Conservation (phyloP, 2,329 filamentous ascomycete genomes). For the Diaporthe sp. region DNA sequence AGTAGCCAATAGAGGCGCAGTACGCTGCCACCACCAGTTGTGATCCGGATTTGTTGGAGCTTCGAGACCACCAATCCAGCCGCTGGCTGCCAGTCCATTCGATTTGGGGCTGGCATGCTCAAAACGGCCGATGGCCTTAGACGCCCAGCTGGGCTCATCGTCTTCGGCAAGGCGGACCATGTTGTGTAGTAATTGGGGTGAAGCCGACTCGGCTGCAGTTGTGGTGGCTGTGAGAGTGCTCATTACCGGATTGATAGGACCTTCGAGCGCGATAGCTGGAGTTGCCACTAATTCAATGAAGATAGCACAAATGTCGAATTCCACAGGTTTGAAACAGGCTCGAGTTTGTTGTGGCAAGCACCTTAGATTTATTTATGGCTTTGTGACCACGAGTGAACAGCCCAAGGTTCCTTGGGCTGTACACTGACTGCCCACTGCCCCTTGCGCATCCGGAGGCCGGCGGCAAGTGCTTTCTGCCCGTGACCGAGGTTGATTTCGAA, state of each 20-base stretch:
- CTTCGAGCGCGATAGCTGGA: not conserved
- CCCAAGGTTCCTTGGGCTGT: too few species aligned
- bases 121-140: not conserved
- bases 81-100: not conserved
- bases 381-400: not conserved
- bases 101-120: not conserved
- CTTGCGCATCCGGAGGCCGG: not conserved
- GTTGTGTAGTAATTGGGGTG: not conserved
- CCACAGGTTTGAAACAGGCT: not conserved
- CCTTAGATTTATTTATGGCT: not conserved
- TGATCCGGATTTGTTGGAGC: constrained; percentile 13
- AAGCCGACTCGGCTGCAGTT: not conserved
- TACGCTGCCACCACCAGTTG: constrained; percentile 30
- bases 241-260: not conserved
- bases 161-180: constrained; percentile 22
- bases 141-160: not conserved
- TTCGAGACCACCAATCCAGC: constrained; percentile 4
- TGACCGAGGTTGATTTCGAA: not conserved
- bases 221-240: not conserved
- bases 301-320: not conserved
- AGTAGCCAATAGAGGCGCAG: constrained; percentile 22
- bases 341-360: not conserved
- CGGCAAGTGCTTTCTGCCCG: not conserved
- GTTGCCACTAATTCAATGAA: not conserved
- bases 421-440: not conserved